Conservation (phyloP, 306 rosid species). For the Medicago arabica region DNA sequence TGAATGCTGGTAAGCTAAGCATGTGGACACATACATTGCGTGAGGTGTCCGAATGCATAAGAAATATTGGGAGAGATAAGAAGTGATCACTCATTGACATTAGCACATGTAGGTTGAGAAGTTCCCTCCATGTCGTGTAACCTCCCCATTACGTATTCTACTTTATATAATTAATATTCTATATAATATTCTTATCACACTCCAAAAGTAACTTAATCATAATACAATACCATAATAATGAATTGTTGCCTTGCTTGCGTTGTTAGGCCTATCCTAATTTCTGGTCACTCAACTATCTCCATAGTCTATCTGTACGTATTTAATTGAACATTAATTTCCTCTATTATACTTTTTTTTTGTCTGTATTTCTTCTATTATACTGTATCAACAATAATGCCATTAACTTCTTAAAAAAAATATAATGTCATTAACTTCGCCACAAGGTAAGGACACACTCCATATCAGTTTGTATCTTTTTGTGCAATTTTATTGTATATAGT, state of each 20-base stretch:
- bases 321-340: constrained; percentile 11
- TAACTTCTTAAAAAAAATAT: background rate
- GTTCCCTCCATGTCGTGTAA: constrained; percentile 46
- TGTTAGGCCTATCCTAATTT: constrained; percentile 45
- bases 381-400: constrained; percentile 1
- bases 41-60: constrained; percentile 63
- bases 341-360: background rate
- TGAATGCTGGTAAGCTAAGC: constrained; percentile 56
- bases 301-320: background rate
- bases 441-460: constrained; percentile 22
- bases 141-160: constrained; percentile 43
- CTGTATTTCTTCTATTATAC: background rate
- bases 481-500: background rate
- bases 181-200: constrained; percentile 26
- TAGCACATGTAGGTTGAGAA: constrained; percentile 56
- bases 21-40: constrained; percentile 65
- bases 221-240: constrained; percentile 19
- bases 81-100: constrained; percentile 49
- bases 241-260: constrained; percentile 40
- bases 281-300: constrained; percentile 44
- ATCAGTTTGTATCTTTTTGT: constrained; percentile 7
- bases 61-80: constrained; percentile 37
- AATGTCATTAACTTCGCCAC: constrained; percentile 42
- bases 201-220: constrained; percentile 35
- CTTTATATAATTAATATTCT: constrained; percentile 10